Evolutionary conservation across 495 filamentous ascomycete genomes (phyloP).

Genomic region (Penicillium antarcticum): DNA sequence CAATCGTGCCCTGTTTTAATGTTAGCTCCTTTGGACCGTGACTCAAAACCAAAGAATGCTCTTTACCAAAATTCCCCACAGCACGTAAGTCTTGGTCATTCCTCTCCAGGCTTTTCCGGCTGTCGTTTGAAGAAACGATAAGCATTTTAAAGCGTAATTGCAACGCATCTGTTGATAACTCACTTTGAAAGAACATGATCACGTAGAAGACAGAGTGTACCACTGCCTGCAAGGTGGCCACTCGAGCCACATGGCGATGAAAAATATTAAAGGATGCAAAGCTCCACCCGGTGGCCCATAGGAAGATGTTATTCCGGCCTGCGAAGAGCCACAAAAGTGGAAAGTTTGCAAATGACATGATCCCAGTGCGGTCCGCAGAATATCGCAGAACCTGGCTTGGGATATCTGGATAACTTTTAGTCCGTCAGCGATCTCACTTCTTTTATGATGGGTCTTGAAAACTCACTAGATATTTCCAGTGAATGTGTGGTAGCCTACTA

Average conservation of each 20-base stretch:
- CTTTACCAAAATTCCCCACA: slow-evolving; percentile 38
- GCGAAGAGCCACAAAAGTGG: slow-evolving; percentile 51
- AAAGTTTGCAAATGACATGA: slow-evolving; percentile 49
- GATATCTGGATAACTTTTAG: slow-evolving; percentile 31
- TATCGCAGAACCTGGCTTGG: slow-evolving; percentile 37
- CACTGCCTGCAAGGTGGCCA: slow-evolving; percentile 49
- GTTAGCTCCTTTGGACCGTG: background rate
- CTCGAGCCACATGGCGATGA: slow-evolving; percentile 54
- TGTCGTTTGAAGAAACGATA: slow-evolving; percentile 5
- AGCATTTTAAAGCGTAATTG: background rate
- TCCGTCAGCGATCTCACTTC: slow-evolving; percentile 5
- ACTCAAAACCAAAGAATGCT: background rate
- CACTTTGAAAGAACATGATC: slow-evolving; percentile 29
- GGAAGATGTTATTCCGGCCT: slow-evolving; percentile 53
- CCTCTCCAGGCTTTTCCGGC: slow-evolving; percentile 29
- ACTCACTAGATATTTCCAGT: slow-evolving; percentile 40
- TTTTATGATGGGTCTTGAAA: background rate
- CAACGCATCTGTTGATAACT: background rate
- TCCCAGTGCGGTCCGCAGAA: slow-evolving; percentile 50
- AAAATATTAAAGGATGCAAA: slow-evolving; percentile 53
- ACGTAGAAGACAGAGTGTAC: slow-evolving; percentile 40
- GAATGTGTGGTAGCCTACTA: slow-evolving; percentile 34
- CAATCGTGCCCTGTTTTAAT: slow-evolving; percentile 36
- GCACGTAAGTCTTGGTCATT: slow-evolving; percentile 29
- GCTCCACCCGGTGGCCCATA: slow-evolving; percentile 55